Evolutionary conservation across 2,329 filamentous ascomycete species (phyloP), one percentile per base, ranked within the genome.

Genomic region (Epichloe bromicola): DNA sequence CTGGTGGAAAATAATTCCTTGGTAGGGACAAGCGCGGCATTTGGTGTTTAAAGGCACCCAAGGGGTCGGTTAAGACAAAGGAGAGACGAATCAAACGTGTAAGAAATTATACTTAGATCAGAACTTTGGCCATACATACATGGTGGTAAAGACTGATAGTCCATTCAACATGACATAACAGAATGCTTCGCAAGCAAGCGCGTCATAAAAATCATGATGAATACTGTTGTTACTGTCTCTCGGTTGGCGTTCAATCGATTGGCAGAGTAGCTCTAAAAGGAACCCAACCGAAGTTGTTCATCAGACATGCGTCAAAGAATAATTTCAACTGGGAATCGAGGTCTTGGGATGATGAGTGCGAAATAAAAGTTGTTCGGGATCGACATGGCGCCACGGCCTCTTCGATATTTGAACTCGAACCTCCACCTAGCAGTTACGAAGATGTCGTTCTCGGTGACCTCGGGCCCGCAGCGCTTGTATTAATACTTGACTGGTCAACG

Each of bases 121-220:
- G 37, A 36, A 43, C 51, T 17, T 44, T 48, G 45, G 45, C 48
- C 51, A 51, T 19, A n/a, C 51, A 51, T n/a, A 12, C 17, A 33
- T 17, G 42, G 20, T 11, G 8, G 30, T 4, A 40, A 38, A 41
- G 50, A 20, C 40, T 41, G 30, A 45, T 49, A 30, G 26, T 30
- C 26, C 26, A 30, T 30, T 30, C 26, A 51, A 53, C 52, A 53
- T 53, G 48, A 33, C 42, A 46, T 50, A 19, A 20, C n/a, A n/a
- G 15, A 5, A 30, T 19, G 40, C 47, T 46, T 30, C 19, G 34
- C 47, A n/a, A 49, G 30, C 8, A 30, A 36, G n/a, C n/a, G 17
- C 19, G 30, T 2, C 30, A 42, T 17, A 26, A 23, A 12, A 10
- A 15, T 23, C 2, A 17, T 3, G 15, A 40, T 12, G 5, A 10